A percentile compares a stretch with the other conserved stretches of the same genome.
Evolutionary conservation across 2,329 filamentous ascomycete genomes (phyloP).

Genomic region (Akanthomyces lecanii): DNA sequence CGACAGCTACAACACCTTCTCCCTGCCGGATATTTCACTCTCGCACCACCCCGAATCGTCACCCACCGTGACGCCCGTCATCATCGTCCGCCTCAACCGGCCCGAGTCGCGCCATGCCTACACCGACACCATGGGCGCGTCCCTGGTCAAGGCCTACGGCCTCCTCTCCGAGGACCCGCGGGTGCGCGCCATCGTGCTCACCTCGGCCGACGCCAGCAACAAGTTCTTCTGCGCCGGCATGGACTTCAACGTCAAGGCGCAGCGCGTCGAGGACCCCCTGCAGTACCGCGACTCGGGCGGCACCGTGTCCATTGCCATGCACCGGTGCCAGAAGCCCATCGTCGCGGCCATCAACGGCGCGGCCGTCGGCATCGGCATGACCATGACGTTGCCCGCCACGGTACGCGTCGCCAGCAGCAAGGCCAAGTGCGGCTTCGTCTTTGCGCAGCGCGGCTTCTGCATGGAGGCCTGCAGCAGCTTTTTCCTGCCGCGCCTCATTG

Average conservation of each 20-base stretch:
- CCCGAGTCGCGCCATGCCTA: slow-evolving; percentile 66
- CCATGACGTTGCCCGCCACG: slow-evolving; percentile 54
- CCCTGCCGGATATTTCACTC: slow-evolving; percentile 42
- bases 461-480: slow-evolving; percentile 70
- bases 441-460: slow-evolving; percentile 63
- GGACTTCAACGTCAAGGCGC: slow-evolving; percentile 42
- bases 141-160: slow-evolving; percentile 52
- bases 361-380: slow-evolving; percentile 58
- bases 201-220: slow-evolving; percentile 45
- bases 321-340: slow-evolving; percentile 54
- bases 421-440: slow-evolving; percentile 71
- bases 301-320: slow-evolving; percentile 50
- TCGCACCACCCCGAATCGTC: slow-evolving; percentile 49
- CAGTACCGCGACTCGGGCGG: slow-evolving; percentile 49
- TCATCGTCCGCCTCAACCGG: slow-evolving; percentile 61
- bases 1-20: slow-evolving; percentile 37
- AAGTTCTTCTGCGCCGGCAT: slow-evolving; percentile 56
- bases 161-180: slow-evolving; percentile 50
- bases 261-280: slow-evolving; percentile 17
- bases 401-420: slow-evolving; percentile 49
- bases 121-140: slow-evolving; percentile 58
- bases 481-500: slow-evolving; percentile 68
- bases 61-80: slow-evolving; percentile 53
- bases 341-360: slow-evolving; percentile 56
- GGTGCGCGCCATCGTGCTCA: slow-evolving; percentile 52